phyloP scores from a whole-genome alignment of 768 basidiomycete genomes.

The Boletus tomentosulus region DNA sequence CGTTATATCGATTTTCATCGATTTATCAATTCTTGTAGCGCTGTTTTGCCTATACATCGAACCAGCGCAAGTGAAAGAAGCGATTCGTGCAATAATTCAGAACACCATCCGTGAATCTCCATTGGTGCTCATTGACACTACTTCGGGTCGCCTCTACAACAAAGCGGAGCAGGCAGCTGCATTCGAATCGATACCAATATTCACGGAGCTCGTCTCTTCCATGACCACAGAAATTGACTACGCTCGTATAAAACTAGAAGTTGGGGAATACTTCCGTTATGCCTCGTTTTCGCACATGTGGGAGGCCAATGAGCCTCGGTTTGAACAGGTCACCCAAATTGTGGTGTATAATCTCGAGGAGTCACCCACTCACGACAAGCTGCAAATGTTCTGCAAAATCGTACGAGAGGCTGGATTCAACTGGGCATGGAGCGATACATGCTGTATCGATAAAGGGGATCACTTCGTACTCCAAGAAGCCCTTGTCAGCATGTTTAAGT shows the following conservation, averaged over 20 bases:
- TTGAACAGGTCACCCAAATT: neutral
- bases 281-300: constrained; percentile 13
- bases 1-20: neutral
- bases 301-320: constrained; percentile 8
- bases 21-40: neutral
- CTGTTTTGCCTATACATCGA: neutral
- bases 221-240: constrained; percentile 7
- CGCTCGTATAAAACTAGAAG: constrained; percentile 1
- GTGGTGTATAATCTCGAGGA: constrained; percentile 10
- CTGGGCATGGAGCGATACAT: constrained; percentile 11
- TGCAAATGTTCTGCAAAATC: neutral
- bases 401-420: neutral
- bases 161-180: neutral
- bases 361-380: neutral
- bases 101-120: constrained; percentile 4
- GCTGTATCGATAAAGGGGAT: constrained; percentile 2
- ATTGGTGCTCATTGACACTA: constrained; percentile 9
- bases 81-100: constrained; percentile 1
- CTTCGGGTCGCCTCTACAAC: constrained; percentile 5
- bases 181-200: constrained; percentile 6
- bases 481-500: neutral
- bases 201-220: constrained; percentile 9
- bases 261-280: constrained; percentile 6
- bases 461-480: neutral
- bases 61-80: neutral